Base-by-base conservation (phyloP, 2,329 filamentous ascomycete genomes). In the Ceratocystis ficicola region DNA sequence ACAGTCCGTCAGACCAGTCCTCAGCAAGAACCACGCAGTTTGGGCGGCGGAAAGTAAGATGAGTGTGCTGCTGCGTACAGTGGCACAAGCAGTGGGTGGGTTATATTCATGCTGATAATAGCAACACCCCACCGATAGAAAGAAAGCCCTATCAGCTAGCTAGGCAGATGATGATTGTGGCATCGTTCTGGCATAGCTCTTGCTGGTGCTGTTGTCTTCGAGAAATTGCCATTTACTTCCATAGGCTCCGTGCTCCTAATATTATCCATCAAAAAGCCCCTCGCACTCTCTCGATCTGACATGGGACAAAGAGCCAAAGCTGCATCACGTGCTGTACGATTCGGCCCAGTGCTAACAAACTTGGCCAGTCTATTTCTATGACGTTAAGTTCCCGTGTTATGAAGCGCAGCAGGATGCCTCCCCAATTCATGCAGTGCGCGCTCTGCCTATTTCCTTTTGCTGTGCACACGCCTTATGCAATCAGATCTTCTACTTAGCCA, bases 271-370 rank as follows among this genome's bases (percentile, higher is more conserved):
- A 32, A 22, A 7, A 20, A 20, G 12, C 20, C 17, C 20, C 44
- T 46, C n/a, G 15, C 8, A 6, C 48, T 55, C n/a, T 30, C 50
- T 55, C 20, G 3, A 8, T 48, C 17, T 48, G 36, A 12, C 36
- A 41, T 41, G 3, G 10, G 10, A 41, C 36, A 4, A 41, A 12
- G 36, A n/a, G 6, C 10, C 46, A 59, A 59, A 4, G 17, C 7
- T 59, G 52, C n/a, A 32, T 59, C 52, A 59, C 52, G 52, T 59
- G 52, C 36, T 32, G 28, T n/a, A 59, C 52, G 15, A 32, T 59
- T 41, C 8, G 10, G 36, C 36, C 10, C 32, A 36, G 32, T 36
- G 2, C 8, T 36, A 8, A 8, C 8, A 36, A 10, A 8, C 8
- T 10, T 3, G 36, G 8, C 36, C 36, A 41, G 12, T 10, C 8